These are phyloP conservation scores for Boletus pseudopeckii DNA, from an alignment of 768 basidiomycete genomes.

Conservation along the genomic window DNA sequence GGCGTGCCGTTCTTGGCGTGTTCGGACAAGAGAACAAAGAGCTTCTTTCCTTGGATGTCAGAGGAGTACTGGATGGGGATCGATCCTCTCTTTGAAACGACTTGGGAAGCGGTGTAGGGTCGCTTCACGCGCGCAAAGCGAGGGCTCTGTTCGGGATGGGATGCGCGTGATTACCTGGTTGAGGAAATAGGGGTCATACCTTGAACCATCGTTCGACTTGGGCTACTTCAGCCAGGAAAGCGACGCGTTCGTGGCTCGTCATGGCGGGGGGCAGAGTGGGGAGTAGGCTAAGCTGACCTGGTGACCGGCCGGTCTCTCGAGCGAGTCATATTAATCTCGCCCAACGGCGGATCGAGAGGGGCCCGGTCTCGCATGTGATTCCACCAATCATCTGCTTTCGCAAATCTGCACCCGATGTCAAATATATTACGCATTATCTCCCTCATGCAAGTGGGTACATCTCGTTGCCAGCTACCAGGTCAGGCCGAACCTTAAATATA, in stretches of 20 bases:
- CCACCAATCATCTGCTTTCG: slow-evolving; percentile 8
- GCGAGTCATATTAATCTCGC: slow-evolving; percentile 27
- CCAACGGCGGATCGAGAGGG: not conserved
- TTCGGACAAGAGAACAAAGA: slow-evolving; percentile 68
- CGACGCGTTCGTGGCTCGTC: slow-evolving; percentile 57
- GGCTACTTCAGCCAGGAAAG: slow-evolving; percentile 78
- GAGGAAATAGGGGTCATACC: slow-evolving; percentile 43
- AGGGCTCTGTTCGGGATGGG: slow-evolving; percentile 52
- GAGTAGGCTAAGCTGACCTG: not conserved
- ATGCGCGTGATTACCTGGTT: not conserved
- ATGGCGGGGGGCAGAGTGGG: slow-evolving; percentile 38
- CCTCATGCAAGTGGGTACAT: slow-evolving; percentile 1
- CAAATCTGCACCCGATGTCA: not conserved
- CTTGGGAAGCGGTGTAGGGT: slow-evolving; percentile 90
- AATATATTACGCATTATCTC: slow-evolving; percentile 18
- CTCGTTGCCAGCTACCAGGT: not conserved
- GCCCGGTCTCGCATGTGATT: slow-evolving; percentile 20
- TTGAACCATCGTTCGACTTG: slow-evolving; percentile 91
- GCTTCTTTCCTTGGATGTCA: slow-evolving; percentile 80
- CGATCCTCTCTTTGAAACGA: slow-evolving; percentile 91
- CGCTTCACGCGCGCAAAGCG: slow-evolving; percentile 86
- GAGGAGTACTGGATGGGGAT: slow-evolving; percentile 85
- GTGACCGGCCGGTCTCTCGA: not conserved
- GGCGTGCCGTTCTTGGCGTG: slow-evolving; percentile 77
- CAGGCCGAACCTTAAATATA: not conserved